Conservation (phyloP, 768 basidiomycete species). For the Pulveroboletus ravenelii region DNA sequence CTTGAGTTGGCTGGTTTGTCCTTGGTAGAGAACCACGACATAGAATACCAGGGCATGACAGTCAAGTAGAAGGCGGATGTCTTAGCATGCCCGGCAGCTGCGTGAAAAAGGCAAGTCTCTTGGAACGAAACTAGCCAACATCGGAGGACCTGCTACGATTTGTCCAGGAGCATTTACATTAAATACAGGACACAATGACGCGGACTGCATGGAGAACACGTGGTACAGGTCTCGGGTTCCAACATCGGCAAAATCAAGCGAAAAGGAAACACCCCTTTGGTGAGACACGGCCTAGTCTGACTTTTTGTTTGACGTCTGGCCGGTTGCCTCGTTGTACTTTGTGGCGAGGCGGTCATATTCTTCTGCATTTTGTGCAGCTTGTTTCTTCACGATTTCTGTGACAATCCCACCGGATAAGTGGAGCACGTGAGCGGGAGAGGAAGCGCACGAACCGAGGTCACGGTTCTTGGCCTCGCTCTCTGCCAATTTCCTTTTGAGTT, state of each 20-base stretch:
- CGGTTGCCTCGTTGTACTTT: constrained; percentile 68
- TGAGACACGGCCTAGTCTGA: constrained; percentile 42
- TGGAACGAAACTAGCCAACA: not conserved
- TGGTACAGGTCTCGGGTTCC: not conserved
- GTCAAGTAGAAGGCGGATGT: not conserved
- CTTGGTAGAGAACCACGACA: constrained; percentile 10
- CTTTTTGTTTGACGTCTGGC: constrained; percentile 57
- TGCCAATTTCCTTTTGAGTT: constrained; percentile 65
- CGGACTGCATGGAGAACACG: not conserved
- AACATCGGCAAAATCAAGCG: not conserved
- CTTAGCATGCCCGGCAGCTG: not conserved
- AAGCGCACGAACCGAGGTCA: constrained; percentile 54
- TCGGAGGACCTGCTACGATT: not conserved
- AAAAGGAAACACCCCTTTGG: not conserved
- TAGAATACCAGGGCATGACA: constrained; percentile 1
- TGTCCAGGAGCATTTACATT: not conserved
- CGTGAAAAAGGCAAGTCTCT: constrained; percentile 3
- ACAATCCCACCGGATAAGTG: not conserved
- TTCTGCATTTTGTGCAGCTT: constrained; percentile 68
- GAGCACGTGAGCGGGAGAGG: not conserved
- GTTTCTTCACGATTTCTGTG: constrained; percentile 75
- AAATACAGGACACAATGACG: not conserved
- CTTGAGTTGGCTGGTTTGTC: not conserved
- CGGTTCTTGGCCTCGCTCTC: constrained; percentile 51
- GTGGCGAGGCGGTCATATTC: constrained; percentile 83